These are phyloP conservation scores for Bipolaris sorokiniana DNA, from an alignment of 2,329 filamentous ascomycete species.

Conservation along the genomic window DNA sequence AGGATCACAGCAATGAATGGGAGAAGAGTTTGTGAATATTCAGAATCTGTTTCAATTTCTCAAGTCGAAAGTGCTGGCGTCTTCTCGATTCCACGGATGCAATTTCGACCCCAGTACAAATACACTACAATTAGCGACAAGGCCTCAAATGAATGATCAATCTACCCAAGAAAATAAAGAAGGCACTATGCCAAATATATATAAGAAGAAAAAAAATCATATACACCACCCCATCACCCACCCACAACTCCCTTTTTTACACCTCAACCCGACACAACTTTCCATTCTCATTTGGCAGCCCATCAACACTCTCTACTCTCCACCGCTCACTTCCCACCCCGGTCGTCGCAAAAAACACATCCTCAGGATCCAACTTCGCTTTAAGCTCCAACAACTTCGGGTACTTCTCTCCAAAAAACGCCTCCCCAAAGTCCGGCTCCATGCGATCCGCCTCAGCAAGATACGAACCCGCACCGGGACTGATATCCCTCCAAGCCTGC, in stretches of 20 bases:
- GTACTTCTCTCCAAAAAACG: conserved; percentile 45
- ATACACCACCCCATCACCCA: background rate
- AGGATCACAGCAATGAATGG: too few relatives aligned
- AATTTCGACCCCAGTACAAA: too few relatives aligned
- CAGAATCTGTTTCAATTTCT: too few relatives aligned
- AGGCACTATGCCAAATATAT: background rate
- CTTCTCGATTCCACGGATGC: too few relatives aligned
- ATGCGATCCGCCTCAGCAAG: conserved; percentile 42
- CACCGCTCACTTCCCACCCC: conserved; percentile 45
- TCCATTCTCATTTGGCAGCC: conserved; percentile 46
- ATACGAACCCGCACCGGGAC: conserved; percentile 38
- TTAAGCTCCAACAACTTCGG: conserved; percentile 38
- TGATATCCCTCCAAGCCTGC: conserved; percentile 44
- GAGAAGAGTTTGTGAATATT: too few relatives aligned
- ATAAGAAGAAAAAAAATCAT: background rate
- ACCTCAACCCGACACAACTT: conserved; percentile 39
- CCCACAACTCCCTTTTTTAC: background rate
- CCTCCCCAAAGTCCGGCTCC: conserved; percentile 42
- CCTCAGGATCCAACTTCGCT: conserved; percentile 42
- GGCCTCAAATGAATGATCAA: too few relatives aligned
- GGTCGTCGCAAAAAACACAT: conserved; percentile 45
- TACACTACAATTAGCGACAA: too few relatives aligned
- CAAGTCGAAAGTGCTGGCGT: too few relatives aligned
- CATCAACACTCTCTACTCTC: conserved; percentile 43
- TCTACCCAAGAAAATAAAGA: background rate